A percentile compares a stretch with the other conserved stretches of the same genome.
Evolutionary conservation across 495 filamentous ascomycete species (phyloP).

Genomic region (Penicillium flavigenum): DNA sequence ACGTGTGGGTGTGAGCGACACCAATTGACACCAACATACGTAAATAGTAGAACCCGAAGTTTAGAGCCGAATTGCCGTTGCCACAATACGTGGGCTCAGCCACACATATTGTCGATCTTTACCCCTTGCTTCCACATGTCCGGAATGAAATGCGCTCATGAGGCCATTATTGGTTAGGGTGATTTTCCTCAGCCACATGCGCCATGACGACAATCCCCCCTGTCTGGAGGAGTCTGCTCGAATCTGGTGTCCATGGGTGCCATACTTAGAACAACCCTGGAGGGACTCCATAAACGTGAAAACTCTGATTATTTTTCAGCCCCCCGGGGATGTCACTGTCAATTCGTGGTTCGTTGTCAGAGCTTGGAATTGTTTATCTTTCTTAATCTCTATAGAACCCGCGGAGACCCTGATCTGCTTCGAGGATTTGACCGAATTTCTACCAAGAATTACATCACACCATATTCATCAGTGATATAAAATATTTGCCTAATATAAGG

Average conservation of each 20-base stretch:
- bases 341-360: not conserved
- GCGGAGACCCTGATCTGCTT: not conserved
- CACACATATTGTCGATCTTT: conserved; percentile 6
- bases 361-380: not conserved
- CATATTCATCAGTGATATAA: not conserved
- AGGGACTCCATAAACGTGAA: conserved; percentile 7
- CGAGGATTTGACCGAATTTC: not conserved
- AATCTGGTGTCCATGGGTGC: not conserved
- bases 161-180: not conserved
- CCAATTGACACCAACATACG: no score
- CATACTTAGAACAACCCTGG: conserved; percentile 7
- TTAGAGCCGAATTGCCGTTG: conserved; percentile 2
- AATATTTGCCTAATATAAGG: not conserved
- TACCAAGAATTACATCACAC: not conserved
- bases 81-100: not conserved
- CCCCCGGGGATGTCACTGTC: conserved; percentile 9
- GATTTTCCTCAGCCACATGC: conserved; percentile 5
- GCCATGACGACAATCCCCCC: conserved; percentile 3
- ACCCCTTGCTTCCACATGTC: conserved; percentile 6
- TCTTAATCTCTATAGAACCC: not conserved
- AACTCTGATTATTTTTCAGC: conserved; percentile 18
- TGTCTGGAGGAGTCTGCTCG: not conserved
- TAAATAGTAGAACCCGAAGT: not conserved
- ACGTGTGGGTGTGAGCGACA: no score
- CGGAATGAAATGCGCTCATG: not conserved